Conservation (phyloP, 345 rosid genomes). For the Ailanthus altissimus region DNA sequence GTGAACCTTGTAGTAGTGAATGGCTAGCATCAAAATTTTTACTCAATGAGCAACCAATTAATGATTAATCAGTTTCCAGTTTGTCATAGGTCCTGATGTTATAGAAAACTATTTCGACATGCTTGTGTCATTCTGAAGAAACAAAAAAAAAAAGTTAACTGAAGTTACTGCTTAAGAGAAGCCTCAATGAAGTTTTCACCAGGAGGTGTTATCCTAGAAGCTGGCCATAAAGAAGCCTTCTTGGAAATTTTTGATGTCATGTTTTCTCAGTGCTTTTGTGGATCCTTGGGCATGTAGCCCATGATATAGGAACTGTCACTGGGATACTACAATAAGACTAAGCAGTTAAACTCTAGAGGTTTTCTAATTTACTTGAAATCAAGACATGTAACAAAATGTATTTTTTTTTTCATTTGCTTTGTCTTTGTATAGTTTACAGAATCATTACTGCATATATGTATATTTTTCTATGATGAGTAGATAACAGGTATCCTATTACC, state of each 20-base stretch:
- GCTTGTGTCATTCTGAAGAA: not conserved
- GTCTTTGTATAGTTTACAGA: not conserved
- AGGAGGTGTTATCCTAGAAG: not conserved
- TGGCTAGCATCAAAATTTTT: slow-evolving; percentile 1
- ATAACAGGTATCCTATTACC: not conserved
- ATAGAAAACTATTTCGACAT: not conserved
- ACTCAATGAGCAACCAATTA: not conserved
- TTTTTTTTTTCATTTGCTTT: not conserved
- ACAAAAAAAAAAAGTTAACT: not conserved
- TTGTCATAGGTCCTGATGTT: not conserved
- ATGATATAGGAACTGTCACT: not conserved
- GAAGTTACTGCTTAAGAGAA: not conserved
- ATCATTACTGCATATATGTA: not conserved
- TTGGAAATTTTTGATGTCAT: not conserved
- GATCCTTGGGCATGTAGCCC: not conserved
- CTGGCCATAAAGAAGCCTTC: not conserved
- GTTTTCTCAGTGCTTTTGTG: not conserved
- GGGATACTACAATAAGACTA: not conserved
- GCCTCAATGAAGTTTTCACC: not conserved
- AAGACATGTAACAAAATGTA: not conserved
- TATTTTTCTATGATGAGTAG: not conserved
- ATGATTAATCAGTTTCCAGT: not conserved
- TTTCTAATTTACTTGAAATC: not conserved
- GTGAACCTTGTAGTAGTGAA: not conserved
- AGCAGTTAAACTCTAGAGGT: not conserved